phyloP scores from a whole-genome alignment of 768 basidiomycete genomes.

The Leccinum sublutescens region DNA sequence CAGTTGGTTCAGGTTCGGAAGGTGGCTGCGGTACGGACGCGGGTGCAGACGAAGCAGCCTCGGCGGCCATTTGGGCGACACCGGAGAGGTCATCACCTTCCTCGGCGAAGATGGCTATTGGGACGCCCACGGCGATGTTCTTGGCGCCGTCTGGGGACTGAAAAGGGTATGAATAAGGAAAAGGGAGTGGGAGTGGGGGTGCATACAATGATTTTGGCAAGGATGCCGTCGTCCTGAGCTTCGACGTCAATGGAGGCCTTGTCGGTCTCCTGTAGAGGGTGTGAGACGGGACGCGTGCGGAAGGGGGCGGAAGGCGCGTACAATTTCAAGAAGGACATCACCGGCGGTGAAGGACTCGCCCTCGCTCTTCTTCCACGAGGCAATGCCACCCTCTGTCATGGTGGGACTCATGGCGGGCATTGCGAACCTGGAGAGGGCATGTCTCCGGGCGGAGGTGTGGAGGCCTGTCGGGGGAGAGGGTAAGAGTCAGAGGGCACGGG shows the following conservation, averaged over 20 bases:
- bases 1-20: conserved; percentile 43
- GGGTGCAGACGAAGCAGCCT: conserved; percentile 47
- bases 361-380: conserved; percentile 96
- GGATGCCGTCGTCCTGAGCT: conserved; percentile 94
- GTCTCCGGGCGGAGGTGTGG: conserved; percentile 74
- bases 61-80: conserved; percentile 68
- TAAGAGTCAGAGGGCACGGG: conserved; percentile 15
- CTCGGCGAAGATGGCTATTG: conserved; percentile 91
- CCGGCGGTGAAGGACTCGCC: conserved; percentile 87
- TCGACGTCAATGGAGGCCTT: conserved; percentile 99
- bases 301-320: conserved; percentile 37
- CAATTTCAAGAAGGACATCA: conserved; percentile 97
- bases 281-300: conserved; percentile 6
- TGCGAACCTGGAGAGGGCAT: conserved; percentile 79
- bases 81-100: conserved; percentile 93
- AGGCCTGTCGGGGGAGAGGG: conserved; percentile 50
- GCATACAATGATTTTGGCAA: conserved; percentile 94
- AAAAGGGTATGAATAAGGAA: background rate
- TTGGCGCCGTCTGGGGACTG: conserved; percentile 86
- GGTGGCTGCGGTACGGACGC: conserved; percentile 35
- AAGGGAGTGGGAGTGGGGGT: conserved; percentile 2
- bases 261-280: conserved; percentile 84
- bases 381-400: conserved; percentile 99
- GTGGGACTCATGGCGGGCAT: conserved; percentile 99
- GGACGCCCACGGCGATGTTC: conserved; percentile 78